Evolutionary conservation across 108 stramenopile genomes (phyloP), one percentile per base, ranked within the genome.

Genomic region (Cyclotella cryptica): DNA sequence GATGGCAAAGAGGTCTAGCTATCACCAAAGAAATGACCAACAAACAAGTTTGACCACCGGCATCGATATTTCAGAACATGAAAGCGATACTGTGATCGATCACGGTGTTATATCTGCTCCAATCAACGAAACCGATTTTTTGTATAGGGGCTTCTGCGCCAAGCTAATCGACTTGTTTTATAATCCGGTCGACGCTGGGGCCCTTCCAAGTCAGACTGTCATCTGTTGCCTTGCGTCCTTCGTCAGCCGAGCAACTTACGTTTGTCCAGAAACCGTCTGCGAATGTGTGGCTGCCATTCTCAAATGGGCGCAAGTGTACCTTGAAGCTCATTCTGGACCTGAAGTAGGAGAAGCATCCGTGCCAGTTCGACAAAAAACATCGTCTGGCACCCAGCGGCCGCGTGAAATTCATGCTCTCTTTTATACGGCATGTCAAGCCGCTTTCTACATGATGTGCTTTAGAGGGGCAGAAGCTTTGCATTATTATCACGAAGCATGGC

Each of bases 391-490:
- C 11, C 84, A 84, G 54, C 74, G 82, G 17, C 87, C 88, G 30
- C 85, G 92, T 69, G 87, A 89, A 15, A 51, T 83, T 12, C 97
- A 98, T 79, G 86, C 84, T 27, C 74, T 98, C 0, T 99, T 98
- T 71, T 99, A 98, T 74, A 97, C 96, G 0, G 87, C 94, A 44
- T 96, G 96, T 64, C 98, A 99, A 77, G 91, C 98, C n/a, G 88
- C 94, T 7, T 98, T 97, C 74, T 99, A 99, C 85, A 89, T 98
- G 40, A 91, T 99, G 94, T 97, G 97, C 85, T 99, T 99, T 74
- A 90, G 96, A 51, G 97, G 97, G 14, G 79, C 65, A 10, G 93
- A 95, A 44, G 86, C 91, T 18, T 66, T 96, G 43, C 49, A 77
- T 59, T 87, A 83, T 62, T 93, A 92, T 63, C 69, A 80, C 10